Base-by-base conservation (phyloP, 768 basidiomycete species). In the Gloeostereum incarnatum region DNA sequence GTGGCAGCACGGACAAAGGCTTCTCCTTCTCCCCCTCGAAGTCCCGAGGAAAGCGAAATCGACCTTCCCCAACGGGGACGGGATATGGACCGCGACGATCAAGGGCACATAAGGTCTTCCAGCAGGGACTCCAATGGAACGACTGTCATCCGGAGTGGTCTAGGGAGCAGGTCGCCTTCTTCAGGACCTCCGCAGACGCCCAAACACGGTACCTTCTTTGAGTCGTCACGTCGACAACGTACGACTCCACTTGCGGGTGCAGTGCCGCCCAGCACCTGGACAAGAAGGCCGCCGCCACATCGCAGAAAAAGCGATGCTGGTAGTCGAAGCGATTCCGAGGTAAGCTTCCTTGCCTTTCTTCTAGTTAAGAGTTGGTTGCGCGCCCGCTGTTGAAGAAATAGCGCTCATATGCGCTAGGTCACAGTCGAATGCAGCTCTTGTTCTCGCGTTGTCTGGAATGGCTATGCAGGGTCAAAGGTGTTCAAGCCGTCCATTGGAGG, bases 181-280 rank as follows among this genome's bases (percentile, higher is more conserved):
- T 24, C 17, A 7, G 73, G 70, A 13, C 56, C 53, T 2, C 66
- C 71, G 4, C 68, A 67, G 35, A 77, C 79, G 6, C 81, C 81
- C 6, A 62, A 61, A 45, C 26, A 38, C 45, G 48, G 69, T 23
- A 85, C 83, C 0, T 75, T 75, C 3, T 81, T 89, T 45, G 86
- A 89, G 48, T 66, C 72, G 0, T 71, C 79, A 32, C 67, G 71
- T 21, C 61, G 87, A 42, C 84, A 86, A 52, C 72, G 87, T 14
- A 68, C 82, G 6, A 77, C 77, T 0, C 87, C 85, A 0, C 59
- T 87, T 2, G 54, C 54, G 3, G 61, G 55, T 38, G 62, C 55
- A 19, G n/a, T n/a, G n/a, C 74, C 81, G 1, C 87, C 87, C 1
- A 86, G 86, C 2, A 87, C 81, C 47, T 88, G 85, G 81, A 52